These are phyloP conservation scores for Carex kokanica DNA, from an alignment of 176 grass and related monocot genomes.

Conservation along the genomic window DNA sequence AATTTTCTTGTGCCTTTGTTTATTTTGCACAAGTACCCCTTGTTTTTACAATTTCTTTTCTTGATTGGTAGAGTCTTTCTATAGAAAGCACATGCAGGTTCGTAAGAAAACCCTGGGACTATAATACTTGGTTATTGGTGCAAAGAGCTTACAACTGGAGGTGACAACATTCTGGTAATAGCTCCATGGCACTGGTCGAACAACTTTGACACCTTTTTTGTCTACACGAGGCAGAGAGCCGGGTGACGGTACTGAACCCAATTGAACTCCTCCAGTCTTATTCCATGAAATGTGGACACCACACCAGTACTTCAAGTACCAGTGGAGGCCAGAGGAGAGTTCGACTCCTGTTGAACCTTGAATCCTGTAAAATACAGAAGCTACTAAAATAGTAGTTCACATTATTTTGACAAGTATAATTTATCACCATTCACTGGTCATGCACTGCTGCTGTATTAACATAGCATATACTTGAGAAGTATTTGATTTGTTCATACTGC, in stretches of 20 bases:
- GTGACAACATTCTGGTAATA: conserved; percentile 99
- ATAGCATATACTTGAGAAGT: neutral
- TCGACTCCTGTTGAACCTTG: conserved; percentile 77
- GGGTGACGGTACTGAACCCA: conserved; percentile 51
- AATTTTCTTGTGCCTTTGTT: neutral
- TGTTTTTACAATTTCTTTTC: neutral
- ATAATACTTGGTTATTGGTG: neutral
- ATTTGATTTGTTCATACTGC: neutral
- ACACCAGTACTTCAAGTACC: conserved; percentile 95
- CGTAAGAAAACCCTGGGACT: neutral
- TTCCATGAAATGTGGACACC: conserved; percentile 91
- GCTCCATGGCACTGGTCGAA: conserved; percentile 85
- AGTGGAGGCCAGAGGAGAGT: conserved; percentile 81
- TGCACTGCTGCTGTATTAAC: conserved; percentile 11
- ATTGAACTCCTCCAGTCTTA: conserved; percentile 80
- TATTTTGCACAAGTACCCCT: neutral
- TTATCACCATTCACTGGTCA: neutral
- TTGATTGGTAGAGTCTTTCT: neutral
- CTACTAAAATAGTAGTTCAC: conserved; percentile 12
- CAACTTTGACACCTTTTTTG: conserved; percentile 57
- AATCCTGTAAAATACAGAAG: conserved; percentile 47
- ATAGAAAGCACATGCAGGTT: neutral
- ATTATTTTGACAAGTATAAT: neutral
- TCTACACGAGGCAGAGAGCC: conserved; percentile 64
- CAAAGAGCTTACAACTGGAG: conserved; percentile 83